Conservation (phyloP, 148 eudicot genomes). For the Rhododendron williamsianum region DNA sequence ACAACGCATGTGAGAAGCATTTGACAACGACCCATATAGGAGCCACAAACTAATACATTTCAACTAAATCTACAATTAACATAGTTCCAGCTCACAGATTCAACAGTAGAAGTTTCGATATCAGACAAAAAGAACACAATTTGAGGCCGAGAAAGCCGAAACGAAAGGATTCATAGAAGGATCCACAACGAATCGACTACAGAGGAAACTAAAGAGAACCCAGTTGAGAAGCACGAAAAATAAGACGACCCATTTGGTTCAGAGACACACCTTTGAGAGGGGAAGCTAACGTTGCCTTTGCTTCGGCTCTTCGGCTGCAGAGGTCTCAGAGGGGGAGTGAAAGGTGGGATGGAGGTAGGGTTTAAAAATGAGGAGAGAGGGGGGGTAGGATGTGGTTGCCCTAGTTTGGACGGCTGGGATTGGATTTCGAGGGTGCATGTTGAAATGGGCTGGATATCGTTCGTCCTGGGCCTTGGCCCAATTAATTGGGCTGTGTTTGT, state of each 20-base stretch:
- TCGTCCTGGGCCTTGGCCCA: neutral
- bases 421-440: neutral
- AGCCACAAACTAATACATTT: neutral
- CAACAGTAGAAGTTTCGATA: neutral
- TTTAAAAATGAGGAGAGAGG: constrained; percentile 11
- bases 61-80: neutral
- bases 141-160: neutral
- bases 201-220: neutral
- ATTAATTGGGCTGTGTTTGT: neutral
- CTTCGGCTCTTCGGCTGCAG: neutral
- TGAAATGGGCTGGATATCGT: too few species aligned
- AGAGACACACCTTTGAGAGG: neutral
- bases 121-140: neutral
- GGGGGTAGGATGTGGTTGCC: neutral
- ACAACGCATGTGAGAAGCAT: neutral
- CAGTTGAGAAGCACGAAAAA: neutral
- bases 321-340: neutral
- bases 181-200: neutral
- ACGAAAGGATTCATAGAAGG: neutral
- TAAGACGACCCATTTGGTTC: neutral
- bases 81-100: neutral
- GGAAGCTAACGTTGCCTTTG: neutral
- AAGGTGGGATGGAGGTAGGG: constrained; percentile 8
- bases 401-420: constrained; percentile 25
- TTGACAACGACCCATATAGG: neutral